Percentiles rank a stretch among this genome's conserved stretches.
phyloP scores from a whole-genome alignment of 1,284 basidiomycete species.

The Mycena citricolor region DNA sequence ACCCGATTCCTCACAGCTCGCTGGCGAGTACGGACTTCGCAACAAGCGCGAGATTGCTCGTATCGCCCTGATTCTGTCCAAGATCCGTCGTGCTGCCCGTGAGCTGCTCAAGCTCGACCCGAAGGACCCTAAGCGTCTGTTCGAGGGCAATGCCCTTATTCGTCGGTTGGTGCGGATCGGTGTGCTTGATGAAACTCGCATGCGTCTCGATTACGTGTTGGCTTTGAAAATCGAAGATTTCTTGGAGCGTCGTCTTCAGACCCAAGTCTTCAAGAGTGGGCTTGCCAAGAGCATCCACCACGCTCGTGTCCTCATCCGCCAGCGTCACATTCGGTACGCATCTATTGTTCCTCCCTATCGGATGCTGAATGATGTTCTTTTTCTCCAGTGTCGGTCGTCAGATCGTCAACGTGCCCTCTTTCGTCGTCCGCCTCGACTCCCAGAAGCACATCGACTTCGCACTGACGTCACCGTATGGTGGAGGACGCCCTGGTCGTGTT shows the following conservation, averaged over 20 bases:
- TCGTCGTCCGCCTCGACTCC: conserved; percentile 96
- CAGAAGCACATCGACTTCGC: conserved; percentile 99
- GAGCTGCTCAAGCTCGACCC: conserved; percentile 99
- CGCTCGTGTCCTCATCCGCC: conserved; percentile 96
- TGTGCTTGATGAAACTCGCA: conserved; percentile 98
- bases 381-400: conserved; percentile 89
- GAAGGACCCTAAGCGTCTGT: conserved; percentile 99
- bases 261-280: conserved; percentile 99
- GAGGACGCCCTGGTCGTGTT: conserved; percentile 95
- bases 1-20: conserved; percentile 60
- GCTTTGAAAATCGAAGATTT: conserved; percentile 99
- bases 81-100: conserved; percentile 99
- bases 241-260: conserved; percentile 98
- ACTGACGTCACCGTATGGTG: conserved; percentile 96
- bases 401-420: conserved; percentile 99
- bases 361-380: not conserved
- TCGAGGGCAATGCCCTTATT: conserved; percentile 99
- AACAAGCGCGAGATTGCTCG: conserved; percentile 99
- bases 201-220: conserved; percentile 99
- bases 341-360: not conserved
- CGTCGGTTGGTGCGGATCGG: conserved; percentile 98
- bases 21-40: conserved; percentile 99
- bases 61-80: conserved; percentile 96
- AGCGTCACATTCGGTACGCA: conserved; percentile 90
- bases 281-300: conserved; percentile 99